phyloP scores from a whole-genome alignment of 768 basidiomycete species.

The Phlebiopsis gigantea region DNA sequence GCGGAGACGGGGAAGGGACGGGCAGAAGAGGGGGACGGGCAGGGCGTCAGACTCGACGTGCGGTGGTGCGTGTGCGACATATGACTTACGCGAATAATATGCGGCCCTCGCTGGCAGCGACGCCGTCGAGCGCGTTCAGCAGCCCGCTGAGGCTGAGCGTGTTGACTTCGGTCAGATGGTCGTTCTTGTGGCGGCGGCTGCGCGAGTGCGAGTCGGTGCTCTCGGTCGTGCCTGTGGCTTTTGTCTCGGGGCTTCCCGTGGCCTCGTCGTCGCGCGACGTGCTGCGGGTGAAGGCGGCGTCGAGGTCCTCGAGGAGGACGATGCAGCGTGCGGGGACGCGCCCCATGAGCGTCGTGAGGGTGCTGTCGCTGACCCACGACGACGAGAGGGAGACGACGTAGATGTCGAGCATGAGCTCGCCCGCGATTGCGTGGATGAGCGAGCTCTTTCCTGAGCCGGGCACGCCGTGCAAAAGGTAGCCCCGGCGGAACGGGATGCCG shows the following conservation, averaged over 20 bases:
- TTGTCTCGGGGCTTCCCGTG: conserved; percentile 38
- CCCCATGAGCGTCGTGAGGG: conserved; percentile 81
- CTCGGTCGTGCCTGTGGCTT: conserved; percentile 33
- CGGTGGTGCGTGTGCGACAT: conserved; percentile 3
- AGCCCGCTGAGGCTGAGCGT: conserved; percentile 78
- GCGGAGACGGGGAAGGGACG: conserved; percentile 4
- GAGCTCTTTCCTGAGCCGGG: conserved; percentile 86
- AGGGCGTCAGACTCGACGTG: background rate
- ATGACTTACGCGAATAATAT: conserved; percentile 79
- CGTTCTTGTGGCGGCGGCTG: conserved; percentile 40
- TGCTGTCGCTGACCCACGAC: conserved; percentile 85
- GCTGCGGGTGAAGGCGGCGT: conserved; percentile 82
- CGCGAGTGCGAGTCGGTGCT: conserved; percentile 29
- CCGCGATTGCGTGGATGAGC: conserved; percentile 83
- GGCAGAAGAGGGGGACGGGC: too few species aligned
- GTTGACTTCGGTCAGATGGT: conserved; percentile 71
- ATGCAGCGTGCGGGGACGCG: conserved; percentile 82
- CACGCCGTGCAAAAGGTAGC: conserved; percentile 79
- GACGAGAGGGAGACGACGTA: conserved; percentile 85
- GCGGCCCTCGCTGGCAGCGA: conserved; percentile 82
- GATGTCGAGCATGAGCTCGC: conserved; percentile 85
- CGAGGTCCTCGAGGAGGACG: conserved; percentile 85
- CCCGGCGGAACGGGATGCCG: conserved; percentile 87
- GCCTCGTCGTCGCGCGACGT: conserved; percentile 56
- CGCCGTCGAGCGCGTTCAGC: conserved; percentile 82